These are phyloP conservation scores for Lecanosticta acicola DNA, from an alignment of 2,329 filamentous ascomycete genomes.

Conservation along the genomic window DNA sequence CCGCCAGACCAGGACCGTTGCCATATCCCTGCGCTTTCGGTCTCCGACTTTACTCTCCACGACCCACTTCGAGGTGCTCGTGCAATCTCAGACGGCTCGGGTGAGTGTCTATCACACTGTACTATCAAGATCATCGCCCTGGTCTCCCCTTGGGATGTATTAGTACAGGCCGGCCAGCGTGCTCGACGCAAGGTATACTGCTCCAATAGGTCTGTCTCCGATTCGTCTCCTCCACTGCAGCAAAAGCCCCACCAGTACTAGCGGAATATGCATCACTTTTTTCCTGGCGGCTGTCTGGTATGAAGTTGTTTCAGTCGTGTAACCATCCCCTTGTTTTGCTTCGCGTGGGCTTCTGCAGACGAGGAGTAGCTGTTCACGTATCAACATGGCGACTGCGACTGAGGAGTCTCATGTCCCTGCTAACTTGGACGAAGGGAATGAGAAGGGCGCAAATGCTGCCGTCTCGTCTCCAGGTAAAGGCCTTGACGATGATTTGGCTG, in stretches of 20 bases:
- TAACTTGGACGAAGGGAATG: not conserved
- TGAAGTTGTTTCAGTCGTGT: too few species aligned
- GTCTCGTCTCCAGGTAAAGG: not conserved
- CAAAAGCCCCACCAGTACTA: not conserved
- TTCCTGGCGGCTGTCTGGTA: too few species aligned
- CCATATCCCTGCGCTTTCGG: not conserved
- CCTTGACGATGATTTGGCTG: slow-evolving; percentile 4
- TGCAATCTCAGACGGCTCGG: not conserved
- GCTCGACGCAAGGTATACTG: not conserved
- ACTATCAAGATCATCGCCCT: not conserved
- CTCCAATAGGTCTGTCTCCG: not conserved
- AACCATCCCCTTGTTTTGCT: too few species aligned
- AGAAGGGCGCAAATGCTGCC: not conserved
- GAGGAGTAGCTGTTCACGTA: not conserved
- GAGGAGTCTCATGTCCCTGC: not conserved
- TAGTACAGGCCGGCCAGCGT: not conserved
- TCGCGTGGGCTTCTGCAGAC: not conserved
- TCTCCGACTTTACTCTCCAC: not conserved
- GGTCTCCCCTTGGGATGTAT: not conserved
- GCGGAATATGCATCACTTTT: too few species aligned
- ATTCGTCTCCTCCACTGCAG: not conserved
- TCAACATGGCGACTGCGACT: not conserved
- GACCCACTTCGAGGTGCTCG: not conserved
- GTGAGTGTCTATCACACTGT: not conserved
- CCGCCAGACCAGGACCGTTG: not conserved